A percentile compares a stretch with the other conserved stretches of the same genome.
These are phyloP conservation scores for Erigeron canadensis DNA, from an alignment of 129 eudicot species.

Conservation along the genomic window DNA sequence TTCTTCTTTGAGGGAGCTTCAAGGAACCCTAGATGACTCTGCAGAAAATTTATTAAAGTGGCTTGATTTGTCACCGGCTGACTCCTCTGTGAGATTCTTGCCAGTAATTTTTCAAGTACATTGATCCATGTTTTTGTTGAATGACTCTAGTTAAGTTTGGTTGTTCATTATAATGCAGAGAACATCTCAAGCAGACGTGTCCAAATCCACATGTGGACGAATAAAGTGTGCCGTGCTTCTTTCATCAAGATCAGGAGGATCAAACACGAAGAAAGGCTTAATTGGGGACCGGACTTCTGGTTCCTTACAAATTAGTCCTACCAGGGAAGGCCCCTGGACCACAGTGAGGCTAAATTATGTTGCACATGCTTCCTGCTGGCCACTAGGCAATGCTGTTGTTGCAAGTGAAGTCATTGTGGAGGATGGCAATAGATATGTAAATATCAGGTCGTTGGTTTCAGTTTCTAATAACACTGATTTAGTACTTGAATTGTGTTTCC, in stretches of 20 bases:
- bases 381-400: constrained; percentile 80
- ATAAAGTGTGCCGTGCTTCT: constrained; percentile 62
- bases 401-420: constrained; percentile 89
- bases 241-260: constrained; percentile 46
- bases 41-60: constrained; percentile 41
- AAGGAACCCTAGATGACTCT: constrained; percentile 36
- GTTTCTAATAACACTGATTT: constrained; percentile 67
- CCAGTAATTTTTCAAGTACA: not conserved
- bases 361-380: constrained; percentile 95
- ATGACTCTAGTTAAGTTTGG: constrained; percentile 6
- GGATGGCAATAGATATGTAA: constrained; percentile 88
- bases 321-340: constrained; percentile 94
- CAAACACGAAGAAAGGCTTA: constrained; percentile 30
- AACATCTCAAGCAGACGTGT: constrained; percentile 25
- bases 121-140: not conserved
- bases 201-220: constrained; percentile 42
- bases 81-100: constrained; percentile 51
- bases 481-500: constrained; percentile 68
- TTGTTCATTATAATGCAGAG: constrained; percentile 42
- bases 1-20: constrained; percentile 56
- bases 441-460: constrained; percentile 83
- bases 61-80: constrained; percentile 63
- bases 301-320: constrained; percentile 81
- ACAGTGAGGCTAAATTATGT: constrained; percentile 78
- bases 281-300: constrained; percentile 48